These are phyloP conservation scores for Xylariaceae sp. DNA, from an alignment of 2,329 filamentous ascomycete species.

Conservation along the genomic window DNA sequence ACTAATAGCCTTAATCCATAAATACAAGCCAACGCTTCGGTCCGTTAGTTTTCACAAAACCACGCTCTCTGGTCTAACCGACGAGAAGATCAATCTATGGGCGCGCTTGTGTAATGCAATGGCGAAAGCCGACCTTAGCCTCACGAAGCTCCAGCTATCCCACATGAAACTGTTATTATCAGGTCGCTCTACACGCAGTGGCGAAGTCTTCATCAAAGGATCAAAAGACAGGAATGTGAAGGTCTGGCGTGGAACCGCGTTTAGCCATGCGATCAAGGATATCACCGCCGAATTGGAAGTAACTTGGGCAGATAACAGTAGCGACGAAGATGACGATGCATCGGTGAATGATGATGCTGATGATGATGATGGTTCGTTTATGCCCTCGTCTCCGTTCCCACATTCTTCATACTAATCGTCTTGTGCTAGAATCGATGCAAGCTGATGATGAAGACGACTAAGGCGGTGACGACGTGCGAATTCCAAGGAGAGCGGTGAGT, in stretches of 20 bases:
- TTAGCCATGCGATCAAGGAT: constrained; percentile 9
- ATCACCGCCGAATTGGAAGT: constrained; percentile 7
- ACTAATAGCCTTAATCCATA: constrained; percentile 37
- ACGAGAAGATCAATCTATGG: constrained; percentile 38
- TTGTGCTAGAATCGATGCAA: background rate
- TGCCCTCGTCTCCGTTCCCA: background rate
- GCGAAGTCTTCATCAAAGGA: background rate
- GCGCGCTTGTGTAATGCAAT: constrained; percentile 36
- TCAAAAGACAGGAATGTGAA: background rate
- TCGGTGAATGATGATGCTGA: background rate
- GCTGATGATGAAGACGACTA: background rate
- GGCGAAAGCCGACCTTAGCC: constrained; percentile 31
- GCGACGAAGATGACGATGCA: background rate
- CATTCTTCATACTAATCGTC: background rate
- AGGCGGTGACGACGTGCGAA: too few relatives aligned
- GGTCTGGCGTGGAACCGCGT: constrained; percentile 13
- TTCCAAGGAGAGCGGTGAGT: too few relatives aligned
- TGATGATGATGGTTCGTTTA: constrained; percentile 9
- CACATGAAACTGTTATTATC: constrained; percentile 24
- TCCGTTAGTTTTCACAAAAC: constrained; percentile 46
- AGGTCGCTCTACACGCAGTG: background rate
- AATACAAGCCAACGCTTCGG: constrained; percentile 43
- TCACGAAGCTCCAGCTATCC: constrained; percentile 35
- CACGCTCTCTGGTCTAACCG: constrained; percentile 22
- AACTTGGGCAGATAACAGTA: background rate